phyloP scores from a whole-genome alignment of 805 yeast species.

The Ogataea thermomethanolica region DNA sequence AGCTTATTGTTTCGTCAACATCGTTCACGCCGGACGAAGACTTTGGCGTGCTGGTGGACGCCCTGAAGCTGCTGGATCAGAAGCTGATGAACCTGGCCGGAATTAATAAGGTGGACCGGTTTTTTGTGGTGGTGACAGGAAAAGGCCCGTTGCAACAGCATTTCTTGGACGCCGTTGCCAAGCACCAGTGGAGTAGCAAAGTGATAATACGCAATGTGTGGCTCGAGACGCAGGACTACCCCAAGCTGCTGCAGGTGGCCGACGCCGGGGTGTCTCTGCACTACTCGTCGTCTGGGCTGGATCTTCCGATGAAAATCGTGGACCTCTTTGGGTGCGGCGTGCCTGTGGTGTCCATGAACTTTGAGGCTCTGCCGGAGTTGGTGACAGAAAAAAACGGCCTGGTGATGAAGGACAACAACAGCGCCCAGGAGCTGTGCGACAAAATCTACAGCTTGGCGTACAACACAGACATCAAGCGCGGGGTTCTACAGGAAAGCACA shows the following conservation, averaged over 20 bases:
- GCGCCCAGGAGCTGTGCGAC: slow-evolving; percentile 43
- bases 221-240: slow-evolving; percentile 78
- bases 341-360: slow-evolving; percentile 79
- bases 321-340: slow-evolving; percentile 96
- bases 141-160: slow-evolving; percentile 77
- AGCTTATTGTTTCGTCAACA: slow-evolving; percentile 80
- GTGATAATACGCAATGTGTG: slow-evolving; percentile 66
- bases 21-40: slow-evolving; percentile 97
- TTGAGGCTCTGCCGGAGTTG: slow-evolving; percentile 75
- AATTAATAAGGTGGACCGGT: slow-evolving; percentile 27
- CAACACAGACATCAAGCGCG: slow-evolving; percentile 44
- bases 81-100: slow-evolving; percentile 20
- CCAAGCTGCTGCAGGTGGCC: slow-evolving; percentile 66
- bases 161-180: slow-evolving; percentile 31
- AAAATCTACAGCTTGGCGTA: slow-evolving; percentile 32
- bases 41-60: slow-evolving; percentile 62
- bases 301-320: slow-evolving; percentile 94
- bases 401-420: slow-evolving; percentile 37
- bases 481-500: slow-evolving; percentile 71
- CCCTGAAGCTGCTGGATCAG: slow-evolving; percentile 58
- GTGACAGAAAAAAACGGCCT: slow-evolving; percentile 75
- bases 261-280: slow-evolving; percentile 91
- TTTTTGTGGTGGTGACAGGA: slow-evolving; percentile 86
- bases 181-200: slow-evolving; percentile 38
- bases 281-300: slow-evolving; percentile 87